Evolutionary conservation across 108 stramenopile genomes (phyloP), one percentile per base, ranked within the genome.

Genomic region (Discostella stelligeroides): DNA sequence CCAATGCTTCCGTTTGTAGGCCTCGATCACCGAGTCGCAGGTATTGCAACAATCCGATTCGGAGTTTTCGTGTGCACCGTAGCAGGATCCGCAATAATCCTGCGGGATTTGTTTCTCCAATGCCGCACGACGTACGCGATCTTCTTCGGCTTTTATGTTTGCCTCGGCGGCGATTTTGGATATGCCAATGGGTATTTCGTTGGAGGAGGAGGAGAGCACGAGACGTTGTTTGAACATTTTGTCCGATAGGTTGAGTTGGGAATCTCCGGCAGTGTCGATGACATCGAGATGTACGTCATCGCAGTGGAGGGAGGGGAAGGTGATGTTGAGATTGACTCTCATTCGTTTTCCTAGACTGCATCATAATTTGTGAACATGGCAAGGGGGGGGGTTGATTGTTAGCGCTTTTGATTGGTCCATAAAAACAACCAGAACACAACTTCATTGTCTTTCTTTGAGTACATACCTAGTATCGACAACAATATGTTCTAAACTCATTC

Each of bases 241-340:
- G 47, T 98, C 96, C 28, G 92, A 92, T n/a, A 98, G 68, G 58
- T 93, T 73, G 18, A 97, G 57, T 72, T 98, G 97, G 15, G 97
- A 95, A 76, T 99, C 98, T 7, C 99, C 99, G 4, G 99, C 97
- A 20, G 98, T 95, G 71, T 99, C 99, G 83, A 99, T 98, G 1
- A 92, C 96, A 76, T 99, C 98, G 38, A 99, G 63, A 70, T 99
- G 98, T 45, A 98, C 78, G 72, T 99, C 97, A 15, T 86, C 81
- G 82, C 99, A 99, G 30, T 86, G 86, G 54, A 99, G 70, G 7
- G 84, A 80, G 41, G 97, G 97, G 68, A 99, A 99, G 24, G 99
- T 98, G 23, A 99, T 92, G 83, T 99, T 95, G 10, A 98, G 49
- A 71, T 96, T 82, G 71, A 99, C 96, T 43, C 76, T 63, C 84